phyloP scores from a whole-genome alignment of 2,329 filamentous ascomycete species.

The Raffaelea albimanens region DNA sequence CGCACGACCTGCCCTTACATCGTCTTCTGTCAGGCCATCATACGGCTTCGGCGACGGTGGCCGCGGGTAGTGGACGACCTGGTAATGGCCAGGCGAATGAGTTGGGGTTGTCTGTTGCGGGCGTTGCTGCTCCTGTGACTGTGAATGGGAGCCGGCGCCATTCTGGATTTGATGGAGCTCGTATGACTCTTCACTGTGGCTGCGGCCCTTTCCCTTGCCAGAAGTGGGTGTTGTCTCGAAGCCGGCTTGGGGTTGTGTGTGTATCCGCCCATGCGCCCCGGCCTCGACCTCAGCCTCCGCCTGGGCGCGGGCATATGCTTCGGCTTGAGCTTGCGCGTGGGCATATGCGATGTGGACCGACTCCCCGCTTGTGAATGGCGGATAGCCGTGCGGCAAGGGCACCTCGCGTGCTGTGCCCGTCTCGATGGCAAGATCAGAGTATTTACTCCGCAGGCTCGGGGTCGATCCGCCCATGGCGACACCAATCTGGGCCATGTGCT shows the following conservation, averaged over 20 bases:
- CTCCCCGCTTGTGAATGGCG: neutral
- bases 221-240: neutral
- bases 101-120: neutral
- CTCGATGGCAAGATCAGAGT: conserved; percentile 18
- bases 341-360: no score
- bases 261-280: no score
- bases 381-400: neutral
- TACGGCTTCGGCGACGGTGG: conserved; percentile 1
- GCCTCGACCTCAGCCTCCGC: no score
- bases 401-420: neutral
- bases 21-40: conserved; percentile 8
- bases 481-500: conserved; percentile 16
- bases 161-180: conserved; percentile 38
- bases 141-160: conserved; percentile 22
- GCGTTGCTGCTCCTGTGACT: conserved; percentile 18
- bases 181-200: conserved; percentile 29
- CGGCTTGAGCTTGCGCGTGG: neutral
- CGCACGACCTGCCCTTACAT: conserved; percentile 5
- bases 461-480: conserved; percentile 32
- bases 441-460: conserved; percentile 20
- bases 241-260: neutral
- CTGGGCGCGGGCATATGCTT: no score
- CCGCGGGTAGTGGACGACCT: conserved; percentile 15
- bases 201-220: conserved; percentile 29
- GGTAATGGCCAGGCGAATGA: conserved; percentile 36